Base-by-base conservation (phyloP, 345 rosid genomes). In the Sonneratia alba region DNA sequence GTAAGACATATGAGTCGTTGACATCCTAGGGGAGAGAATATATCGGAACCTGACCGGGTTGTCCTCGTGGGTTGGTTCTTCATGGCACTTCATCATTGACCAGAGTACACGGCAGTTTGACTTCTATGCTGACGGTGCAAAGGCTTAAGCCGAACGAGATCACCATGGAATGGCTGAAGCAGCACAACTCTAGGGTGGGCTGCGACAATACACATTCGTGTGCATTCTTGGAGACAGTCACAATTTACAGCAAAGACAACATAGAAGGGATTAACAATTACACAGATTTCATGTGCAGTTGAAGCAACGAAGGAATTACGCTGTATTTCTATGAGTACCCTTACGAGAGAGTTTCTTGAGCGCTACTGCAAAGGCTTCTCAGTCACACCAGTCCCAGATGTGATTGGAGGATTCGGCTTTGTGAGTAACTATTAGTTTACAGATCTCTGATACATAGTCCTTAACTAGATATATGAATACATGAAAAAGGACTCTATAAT, bases 61-160 rank as follows among this genome's bases (percentile, higher is more conserved):
- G 94, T 89, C 71, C 64, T 87, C 13, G 73, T 78, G 43, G 83
- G 79, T 3, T 87, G 94, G 94, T 83, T 87, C 21, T 85, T 84
- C 67, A 83, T 87, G n/a, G 94, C 79, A 63, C 40, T 87, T 87
- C 63, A 78, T 87, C 71, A n/a, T 76, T 87, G 53, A 87, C 66
- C 83, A 87, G 51, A 87, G 91, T 89, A 87, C 81, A 87, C 91
- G 0, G 91, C 94, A 72, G 81, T 71, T 74, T 89, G 36, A 77
- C 85, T 36, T 85, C 91, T 19, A 76, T 85, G 85, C 87, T 89
- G 16, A 89, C 94, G 0, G 76, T 87, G 15, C 80, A 75, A 67
- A 42, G 76, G 36, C 69, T 87, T 66, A 74, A 70, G 75, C 81
- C 85, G 1, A 78, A 77, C 37, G 49, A 72, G 9, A 78, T 84